A percentile compares a stretch with the other conserved stretches of the same genome.
phyloP scores from a whole-genome alignment of 257 asterid genomes.

The Petrea volubilis region DNA sequence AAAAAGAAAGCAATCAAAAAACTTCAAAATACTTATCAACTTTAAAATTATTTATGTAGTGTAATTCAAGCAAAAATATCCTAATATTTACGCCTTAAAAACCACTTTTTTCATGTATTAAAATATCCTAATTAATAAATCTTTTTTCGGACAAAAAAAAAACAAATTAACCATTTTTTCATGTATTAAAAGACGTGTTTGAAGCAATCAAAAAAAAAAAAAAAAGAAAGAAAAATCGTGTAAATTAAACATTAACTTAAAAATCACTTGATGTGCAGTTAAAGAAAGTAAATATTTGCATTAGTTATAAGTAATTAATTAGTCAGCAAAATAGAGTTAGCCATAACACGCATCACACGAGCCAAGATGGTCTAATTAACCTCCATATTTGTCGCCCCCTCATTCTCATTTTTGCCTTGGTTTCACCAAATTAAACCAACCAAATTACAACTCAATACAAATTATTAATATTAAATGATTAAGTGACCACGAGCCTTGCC shows the following conservation, averaged over 20 bases:
- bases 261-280: slow-evolving; percentile 50
- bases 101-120: too few species aligned
- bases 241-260: slow-evolving; percentile 41
- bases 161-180: slow-evolving; percentile 29
- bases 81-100: too few species aligned
- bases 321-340: neutral
- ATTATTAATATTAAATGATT: too few species aligned
- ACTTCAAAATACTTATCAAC: too few species aligned
- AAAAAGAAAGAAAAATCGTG: too few species aligned
- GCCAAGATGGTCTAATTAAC: slow-evolving; percentile 20
- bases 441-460: neutral
- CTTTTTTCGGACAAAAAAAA: too few species aligned
- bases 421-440: slow-evolving; percentile 32
- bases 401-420: slow-evolving; percentile 31
- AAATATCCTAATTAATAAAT: too few species aligned
- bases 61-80: too few species aligned
- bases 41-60: too few species aligned
- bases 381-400: slow-evolving; percentile 18
- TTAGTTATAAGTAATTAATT: slow-evolving; percentile 17
- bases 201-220: slow-evolving; percentile 49
- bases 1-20: too few species aligned
- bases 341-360: slow-evolving; percentile 26
- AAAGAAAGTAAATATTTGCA: slow-evolving; percentile 46
- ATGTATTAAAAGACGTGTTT: slow-evolving; percentile 25
- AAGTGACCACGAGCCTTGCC: too few species aligned